Evolutionary conservation across 2,329 filamentous ascomycete genomes (phyloP).

Genomic region (Paracoccidioides lutzii): DNA sequence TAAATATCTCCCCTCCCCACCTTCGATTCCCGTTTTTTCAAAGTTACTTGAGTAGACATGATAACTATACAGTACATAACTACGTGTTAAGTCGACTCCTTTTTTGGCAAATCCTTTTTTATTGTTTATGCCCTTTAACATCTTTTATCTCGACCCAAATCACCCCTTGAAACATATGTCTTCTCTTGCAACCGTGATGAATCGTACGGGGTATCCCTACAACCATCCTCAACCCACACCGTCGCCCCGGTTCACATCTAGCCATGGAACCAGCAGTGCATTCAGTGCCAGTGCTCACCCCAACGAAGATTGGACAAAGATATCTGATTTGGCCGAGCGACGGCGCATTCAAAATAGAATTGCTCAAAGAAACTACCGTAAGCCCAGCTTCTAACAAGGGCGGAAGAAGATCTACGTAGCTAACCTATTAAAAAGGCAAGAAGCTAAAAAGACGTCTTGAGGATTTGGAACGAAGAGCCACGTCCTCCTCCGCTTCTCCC

Average conservation of each 20-base stretch:
- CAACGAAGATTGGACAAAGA: conserved; percentile 98
- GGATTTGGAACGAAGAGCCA: conserved; percentile 49
- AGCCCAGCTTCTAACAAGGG: conserved; percentile 18
- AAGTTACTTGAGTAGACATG: neutral
- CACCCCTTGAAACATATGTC: neutral
- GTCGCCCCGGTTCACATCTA: conserved; percentile 52
- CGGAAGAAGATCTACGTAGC: neutral
- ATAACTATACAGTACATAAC: neutral
- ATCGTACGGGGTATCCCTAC: conserved; percentile 18
- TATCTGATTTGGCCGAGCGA: conserved; percentile 89
- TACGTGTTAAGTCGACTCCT: neutral
- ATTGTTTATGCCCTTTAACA: neutral
- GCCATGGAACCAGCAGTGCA: conserved; percentile 76
- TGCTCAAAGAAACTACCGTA: conserved; percentile 94
- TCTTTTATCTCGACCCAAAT: neutral
- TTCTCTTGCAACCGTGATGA: conserved; percentile 16
- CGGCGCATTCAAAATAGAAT: conserved; percentile 94
- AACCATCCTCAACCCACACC: conserved; percentile 10
- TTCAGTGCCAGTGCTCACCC: conserved; percentile 90
- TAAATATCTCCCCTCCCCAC: neutral
- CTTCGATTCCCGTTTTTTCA: neutral
- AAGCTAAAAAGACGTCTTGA: conserved; percentile 56
- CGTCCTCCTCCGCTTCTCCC: conserved; percentile 48
- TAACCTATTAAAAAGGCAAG: conserved; percentile 38
- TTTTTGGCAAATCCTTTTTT: neutral